phyloP scores from a whole-genome alignment of 108 stramenopile genomes.

The Cyclotella choctawhatcheeana region DNA sequence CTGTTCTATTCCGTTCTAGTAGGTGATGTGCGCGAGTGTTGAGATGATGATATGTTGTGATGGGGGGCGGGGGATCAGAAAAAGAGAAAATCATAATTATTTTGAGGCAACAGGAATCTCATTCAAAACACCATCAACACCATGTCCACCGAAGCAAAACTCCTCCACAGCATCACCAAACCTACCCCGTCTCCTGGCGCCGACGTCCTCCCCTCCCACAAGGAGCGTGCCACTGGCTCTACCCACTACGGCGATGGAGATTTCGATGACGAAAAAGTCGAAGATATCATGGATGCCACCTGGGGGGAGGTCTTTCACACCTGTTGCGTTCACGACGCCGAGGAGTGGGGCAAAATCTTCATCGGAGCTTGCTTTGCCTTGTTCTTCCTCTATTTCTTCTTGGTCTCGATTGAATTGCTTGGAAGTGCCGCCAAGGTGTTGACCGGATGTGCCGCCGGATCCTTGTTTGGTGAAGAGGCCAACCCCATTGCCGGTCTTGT shows the following conservation, averaged over 20 bases:
- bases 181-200: neutral
- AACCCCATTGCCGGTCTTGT: conserved; percentile 90
- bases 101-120: too few relatives aligned
- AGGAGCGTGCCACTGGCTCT: conserved; percentile 7
- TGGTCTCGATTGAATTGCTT: conserved; percentile 82
- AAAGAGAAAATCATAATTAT: too few relatives aligned
- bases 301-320: conserved; percentile 78
- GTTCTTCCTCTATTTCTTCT: conserved; percentile 92
- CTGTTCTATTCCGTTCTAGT: too few relatives aligned
- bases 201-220: conserved; percentile 5
- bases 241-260: conserved; percentile 12
- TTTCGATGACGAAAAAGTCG: neutral
- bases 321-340: conserved; percentile 72
- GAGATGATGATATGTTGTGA: too few relatives aligned
- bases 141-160: conserved; percentile 18
- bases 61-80: too few relatives aligned
- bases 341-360: conserved; percentile 64
- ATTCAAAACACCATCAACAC: neutral
- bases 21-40: too few relatives aligned
- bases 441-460: conserved; percentile 80
- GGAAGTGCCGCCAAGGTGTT: conserved; percentile 84
- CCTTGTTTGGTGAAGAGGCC: conserved; percentile 69
- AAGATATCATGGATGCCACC: conserved; percentile 53
- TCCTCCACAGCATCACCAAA: neutral
- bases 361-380: conserved; percentile 54